Conservation (phyloP, 2,329 filamentous ascomycete genomes). For the Penicillium sp. region DNA sequence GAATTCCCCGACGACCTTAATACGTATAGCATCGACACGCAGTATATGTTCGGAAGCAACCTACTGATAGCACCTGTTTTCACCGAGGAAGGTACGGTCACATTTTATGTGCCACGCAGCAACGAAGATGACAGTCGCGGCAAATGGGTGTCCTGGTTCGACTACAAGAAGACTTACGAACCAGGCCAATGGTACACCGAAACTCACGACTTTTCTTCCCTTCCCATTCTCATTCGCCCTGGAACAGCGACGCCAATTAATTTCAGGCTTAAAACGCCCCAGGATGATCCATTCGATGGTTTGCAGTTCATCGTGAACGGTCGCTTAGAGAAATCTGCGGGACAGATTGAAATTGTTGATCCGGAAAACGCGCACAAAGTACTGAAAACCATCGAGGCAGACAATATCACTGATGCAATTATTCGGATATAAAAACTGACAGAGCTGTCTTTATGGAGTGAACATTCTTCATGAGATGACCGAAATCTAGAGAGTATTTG, state of each 20-base stretch:
- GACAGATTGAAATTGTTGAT: conserved; percentile 10
- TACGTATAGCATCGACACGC: conserved; percentile 63
- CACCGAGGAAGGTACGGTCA: conserved; percentile 58
- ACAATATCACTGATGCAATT: background rate
- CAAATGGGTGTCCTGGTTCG: conserved; percentile 48
- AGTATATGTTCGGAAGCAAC: conserved; percentile 68
- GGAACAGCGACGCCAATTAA: conserved; percentile 11
- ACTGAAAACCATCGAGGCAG: conserved; percentile 32
- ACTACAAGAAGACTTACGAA: conserved; percentile 38
- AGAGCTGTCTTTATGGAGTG: background rate
- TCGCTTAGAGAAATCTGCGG: background rate
- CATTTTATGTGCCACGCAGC: conserved; percentile 59
- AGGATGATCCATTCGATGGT: conserved; percentile 11
- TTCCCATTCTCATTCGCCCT: conserved; percentile 59
- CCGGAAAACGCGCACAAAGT: conserved; percentile 33
- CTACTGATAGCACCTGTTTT: conserved; percentile 64
- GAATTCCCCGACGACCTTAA: conserved; percentile 70
- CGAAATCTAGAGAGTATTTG: background rate
- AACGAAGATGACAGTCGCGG: conserved; percentile 49
- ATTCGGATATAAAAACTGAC: background rate
- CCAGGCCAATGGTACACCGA: conserved; percentile 55
- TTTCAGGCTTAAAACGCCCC: conserved; percentile 2
- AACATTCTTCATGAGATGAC: background rate
- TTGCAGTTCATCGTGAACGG: conserved; percentile 11
- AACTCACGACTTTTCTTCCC: conserved; percentile 55